Base-by-base conservation (phyloP, 2,329 filamentous ascomycete species). In the Emydomyces testavorans region DNA sequence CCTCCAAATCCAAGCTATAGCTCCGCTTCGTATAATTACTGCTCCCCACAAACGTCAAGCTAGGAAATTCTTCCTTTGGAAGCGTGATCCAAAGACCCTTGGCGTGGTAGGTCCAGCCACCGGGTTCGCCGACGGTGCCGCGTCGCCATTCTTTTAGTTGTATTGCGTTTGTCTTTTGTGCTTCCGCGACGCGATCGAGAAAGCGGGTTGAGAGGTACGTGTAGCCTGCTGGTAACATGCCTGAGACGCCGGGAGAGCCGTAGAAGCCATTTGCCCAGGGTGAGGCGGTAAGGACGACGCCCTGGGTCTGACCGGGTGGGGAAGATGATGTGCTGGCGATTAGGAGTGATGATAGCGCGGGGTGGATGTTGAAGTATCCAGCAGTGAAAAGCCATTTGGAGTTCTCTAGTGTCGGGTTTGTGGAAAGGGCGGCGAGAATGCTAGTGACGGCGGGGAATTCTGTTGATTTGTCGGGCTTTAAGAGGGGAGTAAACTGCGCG, bases 321-420 rank as follows among this genome's bases (percentile, higher is more conserved):
- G 58, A 53, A 20, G 60, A 54, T 8, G 68, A 65, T 1, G 80
- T 76, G 0, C 86, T 88, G 5, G 75, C 72, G 26, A 98, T 79
- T 0, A 98, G 73, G 0, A 94, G 76, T 32, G 81, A 77, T 2
- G 85, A 89, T 16, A 96, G 77, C 3, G 82, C 80, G 0, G 88
- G 83, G 5, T 88, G 88, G 48, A 94, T 94, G 69, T 98, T 98
- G 71, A 98, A 98, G 69, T 98, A 98, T 45, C 92, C 92, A 0
- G 92, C 92, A 0, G 92, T 96, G 64, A 98, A 96, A 0, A 87
- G 92, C 92, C 92, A 98, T 11, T 79, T 82, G 0, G 84, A 85
- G 28, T 78, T 75, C 7, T 73, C 69, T 57, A 86, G 84, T 4
- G 74, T 68, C 4, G 64, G 56, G 0, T 83, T 75, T 0, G 65